Evolutionary conservation across 2,329 filamentous ascomycete genomes (phyloP), one percentile per base, ranked within the genome.

Genomic region (Fusarium acutatum): DNA sequence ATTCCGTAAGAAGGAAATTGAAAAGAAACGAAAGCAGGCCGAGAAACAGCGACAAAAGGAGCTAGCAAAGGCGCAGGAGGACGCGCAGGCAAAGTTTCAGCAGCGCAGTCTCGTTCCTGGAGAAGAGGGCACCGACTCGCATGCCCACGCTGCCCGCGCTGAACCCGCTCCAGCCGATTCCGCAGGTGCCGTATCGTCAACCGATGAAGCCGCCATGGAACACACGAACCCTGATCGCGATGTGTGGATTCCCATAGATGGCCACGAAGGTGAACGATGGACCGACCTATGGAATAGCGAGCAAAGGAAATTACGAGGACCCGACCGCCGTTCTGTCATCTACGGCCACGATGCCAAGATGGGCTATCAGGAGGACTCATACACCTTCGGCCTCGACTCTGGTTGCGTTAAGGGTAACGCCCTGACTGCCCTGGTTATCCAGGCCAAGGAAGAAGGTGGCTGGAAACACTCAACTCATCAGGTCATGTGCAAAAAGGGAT

Each of bases 301-400:
- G 64, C 88, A 91, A 76, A 80, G 80, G 60, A 77, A 78, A 32
- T 66, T 80, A 5, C 69, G 66, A 50, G 70, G 77, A 34, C 53
- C 70, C 18, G 74, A 82, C 35, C 85, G 88, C 15, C 89, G 86
- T 44, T 94, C 93, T 2, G 92, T 97, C 44, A 87, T 97, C 64
- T 98, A 97, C 81, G 95, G 95, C 10, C 96, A 98, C 80, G 94
- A 98, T 80, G 89, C 94, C 28, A 91, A 91, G 77, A 83, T 84
- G 6, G 95, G 94, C 0, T 87, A 97, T 56, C 79, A 77, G 37
- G 74, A 86, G 67, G 77, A 89, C 56, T 86, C 88, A 54, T 97
- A 94, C 81, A 93, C 92, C 8, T 94, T 95, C 78, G 96, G 96
- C 1, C 85, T 98, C 52, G 96, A 98, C 81, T 93, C 93, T 1